Percentiles rank a stretch among this genome's conserved stretches.
Evolutionary conservation across 2,329 filamentous ascomycete genomes (phyloP).

Genomic region (Mycosphaerelloides madeirae): DNA sequence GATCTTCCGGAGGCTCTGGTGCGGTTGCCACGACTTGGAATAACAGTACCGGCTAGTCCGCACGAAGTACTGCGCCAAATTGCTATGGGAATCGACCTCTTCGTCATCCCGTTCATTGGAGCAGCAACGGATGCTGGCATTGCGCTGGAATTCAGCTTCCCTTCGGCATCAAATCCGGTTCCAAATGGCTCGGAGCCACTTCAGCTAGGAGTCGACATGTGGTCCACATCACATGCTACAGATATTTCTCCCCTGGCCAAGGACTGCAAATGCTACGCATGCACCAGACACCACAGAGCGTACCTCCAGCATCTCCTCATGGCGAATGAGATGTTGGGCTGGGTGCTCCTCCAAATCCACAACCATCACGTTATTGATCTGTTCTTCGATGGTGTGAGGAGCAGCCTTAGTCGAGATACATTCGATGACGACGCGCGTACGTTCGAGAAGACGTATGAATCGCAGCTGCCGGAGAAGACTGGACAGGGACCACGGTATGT

Average conservation of each 20-base stretch:
- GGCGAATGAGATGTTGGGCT: slow-evolving; percentile 94
- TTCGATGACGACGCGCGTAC: slow-evolving; percentile 51
- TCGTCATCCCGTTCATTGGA: slow-evolving; percentile 71
- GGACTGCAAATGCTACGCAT: slow-evolving; percentile 76
- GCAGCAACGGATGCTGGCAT: slow-evolving; percentile 77
- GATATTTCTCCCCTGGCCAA: slow-evolving; percentile 59
- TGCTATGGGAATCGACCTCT: slow-evolving; percentile 70
- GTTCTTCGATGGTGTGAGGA: slow-evolving; percentile 70
- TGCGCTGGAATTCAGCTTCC: slow-evolving; percentile 74
- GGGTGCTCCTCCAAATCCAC: slow-evolving; percentile 88
- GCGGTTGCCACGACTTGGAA: slow-evolving; percentile 66
- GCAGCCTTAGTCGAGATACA: slow-evolving; percentile 54
- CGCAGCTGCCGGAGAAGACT: slow-evolving; percentile 65
- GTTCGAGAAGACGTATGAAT: slow-evolving; percentile 66
- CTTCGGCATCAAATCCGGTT: slow-evolving; percentile 30
- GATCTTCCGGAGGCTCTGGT: slow-evolving; percentile 60
- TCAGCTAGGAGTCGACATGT: slow-evolving; percentile 74
- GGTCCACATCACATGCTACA: slow-evolving; percentile 57
- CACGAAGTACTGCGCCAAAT: slow-evolving; percentile 74
- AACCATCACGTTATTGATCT: slow-evolving; percentile 68
- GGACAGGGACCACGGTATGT: slow-evolving; percentile 67
- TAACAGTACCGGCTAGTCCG: slow-evolving; percentile 66
- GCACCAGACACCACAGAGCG: slow-evolving; percentile 75
- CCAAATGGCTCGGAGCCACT: slow-evolving; percentile 21
- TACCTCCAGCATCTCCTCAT: slow-evolving; percentile 82